Base-by-base conservation (phyloP, 1,284 basidiomycete genomes). In the Fomitiporia mediterranea region DNA sequence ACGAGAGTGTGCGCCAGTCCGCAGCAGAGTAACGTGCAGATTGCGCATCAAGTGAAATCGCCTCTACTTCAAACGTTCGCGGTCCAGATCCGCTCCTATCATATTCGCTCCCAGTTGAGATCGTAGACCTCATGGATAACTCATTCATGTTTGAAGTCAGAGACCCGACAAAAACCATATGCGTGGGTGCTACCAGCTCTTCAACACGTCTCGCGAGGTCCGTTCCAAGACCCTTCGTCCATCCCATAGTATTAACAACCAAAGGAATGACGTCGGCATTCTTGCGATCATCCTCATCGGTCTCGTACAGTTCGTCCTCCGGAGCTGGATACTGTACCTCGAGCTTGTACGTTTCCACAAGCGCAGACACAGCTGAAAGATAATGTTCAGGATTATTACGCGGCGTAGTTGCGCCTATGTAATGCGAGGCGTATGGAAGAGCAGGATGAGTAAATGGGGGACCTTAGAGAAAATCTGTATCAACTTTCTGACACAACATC, bases 171-270 rank as follows among this genome's bases (percentile, higher is more conserved):
- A 83, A 80, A 66, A 88, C 89, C 23, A 91, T 72, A 61, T 83
- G 75, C 0, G 82, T 84, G 0, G 93, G 84, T 47, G 80, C 74
- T 1, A 86, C 70, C 15, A 86, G 70, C 1, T 77, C 77, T 66
- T 94, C 85, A 46, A 98, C 84, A 60, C 80, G 80, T 2, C 69
- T 68, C 8, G 85, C 79, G 2, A 99, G 72, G 63, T 97, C 91
- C 17, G 85, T 86, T 1, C 96, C 96, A 1, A 98, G 81, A 1
- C 96, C 96, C 69, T 96, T 98, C 13, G 83, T 82, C 96, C 96
- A 99, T 1, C 96, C 96, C 82, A 96, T 95, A 0, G 92, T 98
- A 69, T 99, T 99, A 55, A 98, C 82, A 7, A 98, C 80, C 4
- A 99, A 80, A 0, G 96, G 96, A 3, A 91, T 78, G n/a, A 68